Evolutionary conservation across 2,329 filamentous ascomycete genomes (phyloP), one percentile per base, ranked within the genome.

Genomic region (Leptographium wingfieldii): DNA sequence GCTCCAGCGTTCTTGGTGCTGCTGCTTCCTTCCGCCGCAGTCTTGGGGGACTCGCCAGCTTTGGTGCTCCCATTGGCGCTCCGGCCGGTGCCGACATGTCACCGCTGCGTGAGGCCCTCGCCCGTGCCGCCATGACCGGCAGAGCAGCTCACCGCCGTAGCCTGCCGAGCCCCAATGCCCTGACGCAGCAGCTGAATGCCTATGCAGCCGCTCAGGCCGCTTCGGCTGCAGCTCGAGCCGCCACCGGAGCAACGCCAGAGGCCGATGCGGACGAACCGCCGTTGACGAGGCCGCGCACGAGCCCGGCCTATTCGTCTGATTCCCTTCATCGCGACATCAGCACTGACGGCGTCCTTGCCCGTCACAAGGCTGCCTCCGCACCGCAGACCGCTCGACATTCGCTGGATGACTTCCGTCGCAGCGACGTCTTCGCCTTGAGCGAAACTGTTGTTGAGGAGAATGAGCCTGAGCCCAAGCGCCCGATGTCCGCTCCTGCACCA

Each of bases 61-160:
- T 56, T 19, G 19, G 29, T 14, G 46, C 40, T 27, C 12, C 25
- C 55, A 10, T 33, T 12, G 19, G 29, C 46, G 31, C 25, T 5
- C 5, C 31, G 6, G 14, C 38, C 40, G 38, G 55, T 27, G 16
- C 55, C 14, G 65, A 66, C 35, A 53, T 65, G 3, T 64, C 61
- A 3, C 64, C 64, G 3, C 60, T 65, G 31, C 64, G 64, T 16
- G 64, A 65, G 43, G 64, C 63, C 12, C 58, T 65, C 9, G 61
- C 61, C 1, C 63, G 64, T 6, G 60, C 62, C 3, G 60, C 62
- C 16, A 35, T 63, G 31, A 56, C 48, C 52, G 57, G 57, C 57
- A 62, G 19, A 51, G 12, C 16, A 11, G 25, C 56, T 1, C 56
- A 63, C 48, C 64, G 64, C 49, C 38, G 60, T 58, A 65, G 64